Evolutionary conservation across 139 green algal genomes (phyloP), one percentile per base, ranked within the genome.

Genomic region (Microglena sp.): DNA sequence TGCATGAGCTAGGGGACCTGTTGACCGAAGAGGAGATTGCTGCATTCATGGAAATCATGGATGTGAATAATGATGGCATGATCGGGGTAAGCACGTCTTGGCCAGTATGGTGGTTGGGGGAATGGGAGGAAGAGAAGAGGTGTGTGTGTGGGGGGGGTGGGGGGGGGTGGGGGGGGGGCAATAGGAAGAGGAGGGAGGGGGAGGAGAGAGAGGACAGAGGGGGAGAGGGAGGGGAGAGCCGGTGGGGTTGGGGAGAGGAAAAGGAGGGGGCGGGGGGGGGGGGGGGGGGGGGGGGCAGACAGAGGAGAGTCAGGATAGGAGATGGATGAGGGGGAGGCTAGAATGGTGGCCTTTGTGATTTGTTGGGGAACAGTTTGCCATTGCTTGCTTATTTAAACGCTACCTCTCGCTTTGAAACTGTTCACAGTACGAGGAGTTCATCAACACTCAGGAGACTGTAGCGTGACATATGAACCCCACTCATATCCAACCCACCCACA

Each of bases 1-100:
- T 84, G 77, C 67, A 69, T 30, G 70, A 82, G 66, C 71, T 84
- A 35, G 78, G 78, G 0, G 74, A 76, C 53, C 66, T 84, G 62
- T 68, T 84, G 46, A 78, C 68, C 0, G 78, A 80, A 33, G 65
- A 79, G 34, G 78, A 84, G 53, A 76, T 84, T n/a, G 32, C 44
- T 33, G 58, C 58, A 8, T 65, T 65, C 58, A 65, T 65, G 58
- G 27, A 31, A 21, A 66, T 82, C 27, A 81, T 84, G 78, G 78
- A 84, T 50, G 66, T 73, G 6, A 76, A 84, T 64, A 75, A 77
- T 54, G 74, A 84, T 36, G 78, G 78, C 4, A 71, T 77, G 24
- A 78, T 84, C 57, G 78, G 78, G 71, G 77, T 84, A 66, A 44
- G 76, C 43, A 8, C 26, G n/a, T 7, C 7, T 4, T 2, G 18